A percentile compares a stretch with the other conserved stretches of the same genome.
phyloP scores from a whole-genome alignment of 1,139 yeast species.

The Hyphopichia fennica region DNA sequence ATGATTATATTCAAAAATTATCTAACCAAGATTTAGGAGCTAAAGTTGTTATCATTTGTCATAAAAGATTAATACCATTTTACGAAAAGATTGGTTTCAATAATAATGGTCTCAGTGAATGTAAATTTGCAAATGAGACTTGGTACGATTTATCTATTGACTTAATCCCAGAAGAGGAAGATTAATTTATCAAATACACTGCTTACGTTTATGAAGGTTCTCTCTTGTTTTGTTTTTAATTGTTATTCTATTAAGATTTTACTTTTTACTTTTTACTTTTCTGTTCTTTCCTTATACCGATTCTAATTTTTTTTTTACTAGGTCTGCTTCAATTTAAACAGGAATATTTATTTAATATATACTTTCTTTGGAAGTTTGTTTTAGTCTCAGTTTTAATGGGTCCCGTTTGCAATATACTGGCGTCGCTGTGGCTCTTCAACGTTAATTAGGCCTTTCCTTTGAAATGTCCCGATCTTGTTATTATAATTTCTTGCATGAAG shows the following conservation, averaged over 20 bases:
- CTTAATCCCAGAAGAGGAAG: conserved; percentile 60
- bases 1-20: conserved; percentile 88
- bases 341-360: too few species aligned
- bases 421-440: too few species aligned
- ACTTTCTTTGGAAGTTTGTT: too few species aligned
- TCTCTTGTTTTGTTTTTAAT: too few species aligned
- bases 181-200: neutral
- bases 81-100: conserved; percentile 79
- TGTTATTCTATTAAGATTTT: neutral
- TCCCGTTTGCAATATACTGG: too few species aligned
- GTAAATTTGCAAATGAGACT: conserved; percentile 56
- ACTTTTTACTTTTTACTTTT: neutral
- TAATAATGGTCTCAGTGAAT: conserved; percentile 60
- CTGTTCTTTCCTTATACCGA: neutral
- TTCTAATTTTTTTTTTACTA: too few species aligned
- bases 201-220: neutral
- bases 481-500: too few species aligned
- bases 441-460: too few species aligned
- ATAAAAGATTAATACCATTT: conserved; percentile 67
- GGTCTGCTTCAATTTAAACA: too few species aligned
- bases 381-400: too few species aligned
- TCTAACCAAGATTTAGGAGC: conserved; percentile 86
- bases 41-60: conserved; percentile 71
- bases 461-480: too few species aligned
- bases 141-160: conserved; percentile 72